Conservation (phyloP, 169 alveolate species). For the Babesia ovis region DNA sequence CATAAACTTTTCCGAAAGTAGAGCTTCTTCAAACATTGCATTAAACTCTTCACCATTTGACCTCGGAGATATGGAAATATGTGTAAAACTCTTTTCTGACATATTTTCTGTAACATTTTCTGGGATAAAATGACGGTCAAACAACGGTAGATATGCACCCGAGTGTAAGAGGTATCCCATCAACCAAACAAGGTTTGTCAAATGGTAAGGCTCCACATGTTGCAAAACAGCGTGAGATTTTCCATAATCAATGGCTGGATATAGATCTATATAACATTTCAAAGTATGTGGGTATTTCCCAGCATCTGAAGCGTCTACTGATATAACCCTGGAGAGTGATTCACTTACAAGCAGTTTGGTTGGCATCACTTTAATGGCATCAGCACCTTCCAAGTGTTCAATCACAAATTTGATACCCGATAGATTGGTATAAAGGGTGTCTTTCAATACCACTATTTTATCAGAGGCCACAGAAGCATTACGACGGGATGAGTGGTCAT, state of each 20-base stretch:
- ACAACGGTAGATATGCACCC: constrained; percentile 30
- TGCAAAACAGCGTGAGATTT: constrained; percentile 1
- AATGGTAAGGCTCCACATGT: constrained; percentile 32
- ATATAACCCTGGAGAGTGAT: constrained; percentile 6
- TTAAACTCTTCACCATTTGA: not conserved
- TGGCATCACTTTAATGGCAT: constrained; percentile 3
- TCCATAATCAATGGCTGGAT: constrained; percentile 19
- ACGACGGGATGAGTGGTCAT: not conserved
- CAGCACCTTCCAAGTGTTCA: constrained; percentile 25
- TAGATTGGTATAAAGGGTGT: constrained; percentile 42
- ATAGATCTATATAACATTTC: constrained; percentile 50
- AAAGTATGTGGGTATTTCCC: not conserved
- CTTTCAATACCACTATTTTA: constrained; percentile 38
- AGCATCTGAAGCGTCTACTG: not conserved
- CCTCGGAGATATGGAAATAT: not conserved
- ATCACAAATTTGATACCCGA: constrained; percentile 15
- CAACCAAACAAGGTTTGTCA: constrained; percentile 58
- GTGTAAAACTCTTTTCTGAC: not conserved
- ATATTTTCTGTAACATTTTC: not conserved
- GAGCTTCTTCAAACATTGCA: not conserved
- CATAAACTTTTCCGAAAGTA: not conserved
- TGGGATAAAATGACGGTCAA: constrained; percentile 4
- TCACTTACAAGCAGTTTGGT: constrained; percentile 54
- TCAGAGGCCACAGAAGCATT: not conserved
- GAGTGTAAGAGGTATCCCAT: constrained; percentile 45